Base-by-base conservation (phyloP, 371 early-diverging fungal genomes). In the Smittium culicis region DNA sequence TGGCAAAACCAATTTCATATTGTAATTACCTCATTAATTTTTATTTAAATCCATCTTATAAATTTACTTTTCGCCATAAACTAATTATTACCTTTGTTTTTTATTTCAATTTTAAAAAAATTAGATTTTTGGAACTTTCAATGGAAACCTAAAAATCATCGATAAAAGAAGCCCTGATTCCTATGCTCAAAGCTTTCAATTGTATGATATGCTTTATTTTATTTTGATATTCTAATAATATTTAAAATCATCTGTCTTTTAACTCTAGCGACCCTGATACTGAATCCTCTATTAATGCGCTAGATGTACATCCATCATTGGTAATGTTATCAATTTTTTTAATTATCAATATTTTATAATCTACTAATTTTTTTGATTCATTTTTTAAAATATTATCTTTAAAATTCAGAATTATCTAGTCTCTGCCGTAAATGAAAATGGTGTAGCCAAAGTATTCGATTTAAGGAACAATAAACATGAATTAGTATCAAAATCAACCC, bases 1-100 rank as follows among this genome's bases (percentile, higher is more conserved):
- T 65, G 66, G 66, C 57, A 62, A 29, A 62, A 62, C 25, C 33
- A 32, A 25, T 62, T 62, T 35, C 62, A 62, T 28, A 25, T 62
- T 32, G 62, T 62, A 62, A 62, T 34, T 60, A 31, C 60, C 5
- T 11, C 5, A 5, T 34, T 11, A 5, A 11, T 30, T 34, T 11
- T 60, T 20, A 60, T 34, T 33, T 60, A 31, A 34, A 60, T 60
- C 5, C 20, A 45, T 45, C 20, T 45, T 45, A 20, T 45, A 45
- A n/a, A n/a, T n/a, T n/a, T n/a, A n/a, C n/a, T n/a, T n/a, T 45
- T 45, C 5, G 5, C 20, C 45, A 11, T 11, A 5, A 45, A 11
- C 45, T 45, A 45, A 45, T 45, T 20, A 11, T 11, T 11, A 11
- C 45, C 45, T 45, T 45, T 45, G 5, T 45, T 45, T 45, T 45